Evolutionary conservation across 345 rosid species (phyloP).

Genomic region (Arabidopsis arenosa): DNA sequence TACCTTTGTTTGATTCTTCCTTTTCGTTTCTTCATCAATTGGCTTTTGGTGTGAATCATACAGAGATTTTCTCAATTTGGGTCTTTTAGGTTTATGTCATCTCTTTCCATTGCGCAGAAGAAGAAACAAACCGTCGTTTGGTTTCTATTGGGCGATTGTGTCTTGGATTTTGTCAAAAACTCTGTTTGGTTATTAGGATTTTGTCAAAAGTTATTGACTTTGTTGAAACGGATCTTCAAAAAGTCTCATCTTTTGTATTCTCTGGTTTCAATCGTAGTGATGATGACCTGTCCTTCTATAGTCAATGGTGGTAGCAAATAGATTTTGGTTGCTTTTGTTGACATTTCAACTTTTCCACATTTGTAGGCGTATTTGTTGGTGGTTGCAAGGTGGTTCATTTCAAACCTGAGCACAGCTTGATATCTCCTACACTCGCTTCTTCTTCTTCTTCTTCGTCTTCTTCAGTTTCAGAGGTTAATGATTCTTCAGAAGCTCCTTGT

Average conservation of each 20-base stretch:
- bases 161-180: conserved; percentile 22
- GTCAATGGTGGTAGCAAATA: conserved; percentile 24
- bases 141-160: neutral
- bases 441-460: conserved; percentile 42
- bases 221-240: neutral
- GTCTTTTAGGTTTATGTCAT: neutral
- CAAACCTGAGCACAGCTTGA: conserved; percentile 62
- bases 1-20: conserved; percentile 28
- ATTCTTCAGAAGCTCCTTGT: conserved; percentile 61
- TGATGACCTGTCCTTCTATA: conserved; percentile 10
- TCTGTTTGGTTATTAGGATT: conserved; percentile 3
- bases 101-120: neutral
- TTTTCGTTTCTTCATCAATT: neutral
- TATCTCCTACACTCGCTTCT: conserved; percentile 35
- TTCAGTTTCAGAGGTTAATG: conserved; percentile 49
- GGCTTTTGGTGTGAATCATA: neutral
- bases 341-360: conserved; percentile 32
- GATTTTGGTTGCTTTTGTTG: conserved; percentile 31
- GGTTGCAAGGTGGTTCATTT: conserved; percentile 98
- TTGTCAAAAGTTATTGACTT: conserved; percentile 14
- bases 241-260: neutral
- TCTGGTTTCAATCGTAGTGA: conserved; percentile 24
- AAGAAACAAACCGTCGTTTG: neutral
- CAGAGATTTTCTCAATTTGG: neutral
- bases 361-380: conserved; percentile 85